Conservation (phyloP, 805 yeast genomes). For the Teunomyces gatunensis region DNA sequence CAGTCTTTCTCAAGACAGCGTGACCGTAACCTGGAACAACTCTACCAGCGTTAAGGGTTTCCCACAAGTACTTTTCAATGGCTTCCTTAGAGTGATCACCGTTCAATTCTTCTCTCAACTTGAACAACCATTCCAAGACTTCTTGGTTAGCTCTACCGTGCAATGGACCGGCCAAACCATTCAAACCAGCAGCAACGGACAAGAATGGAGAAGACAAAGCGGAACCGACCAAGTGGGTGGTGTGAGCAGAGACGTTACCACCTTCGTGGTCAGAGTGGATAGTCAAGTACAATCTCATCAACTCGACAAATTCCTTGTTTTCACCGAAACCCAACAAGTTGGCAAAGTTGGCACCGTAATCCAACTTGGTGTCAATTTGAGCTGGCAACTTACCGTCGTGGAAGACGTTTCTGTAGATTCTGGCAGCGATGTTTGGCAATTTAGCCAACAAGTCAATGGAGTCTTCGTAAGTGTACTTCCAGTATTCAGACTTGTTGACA, state of each 20-base stretch:
- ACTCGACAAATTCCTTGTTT: slow-evolving; percentile 60
- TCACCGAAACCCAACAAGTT: slow-evolving; percentile 58
- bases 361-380: slow-evolving; percentile 49
- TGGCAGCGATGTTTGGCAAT: slow-evolving; percentile 72
- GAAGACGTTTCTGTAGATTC: slow-evolving; percentile 64
- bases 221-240: slow-evolving; percentile 80
- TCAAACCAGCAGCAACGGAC: slow-evolving; percentile 74
- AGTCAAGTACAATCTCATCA: slow-evolving; percentile 70
- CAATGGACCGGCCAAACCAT: slow-evolving; percentile 83
- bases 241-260: slow-evolving; percentile 80
- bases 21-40: slow-evolving; percentile 90
- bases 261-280: slow-evolving; percentile 83
- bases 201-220: slow-evolving; percentile 76
- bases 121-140: slow-evolving; percentile 70
- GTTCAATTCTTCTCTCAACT: slow-evolving; percentile 60
- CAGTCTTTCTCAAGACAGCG: slow-evolving; percentile 80
- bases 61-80: slow-evolving; percentile 70
- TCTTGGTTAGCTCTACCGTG: slow-evolving; percentile 88
- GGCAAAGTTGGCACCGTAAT: slow-evolving; percentile 74
- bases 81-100: slow-evolving; percentile 55
- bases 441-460: slow-evolving; percentile 66
- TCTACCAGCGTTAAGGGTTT: slow-evolving; percentile 64
- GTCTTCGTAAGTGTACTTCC: slow-evolving; percentile 77
- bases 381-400: slow-evolving; percentile 57
- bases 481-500: slow-evolving; percentile 64